These are phyloP conservation scores for Bacidia gigantensis DNA, from an alignment of 495 filamentous ascomycete species.

Conservation along the genomic window DNA sequence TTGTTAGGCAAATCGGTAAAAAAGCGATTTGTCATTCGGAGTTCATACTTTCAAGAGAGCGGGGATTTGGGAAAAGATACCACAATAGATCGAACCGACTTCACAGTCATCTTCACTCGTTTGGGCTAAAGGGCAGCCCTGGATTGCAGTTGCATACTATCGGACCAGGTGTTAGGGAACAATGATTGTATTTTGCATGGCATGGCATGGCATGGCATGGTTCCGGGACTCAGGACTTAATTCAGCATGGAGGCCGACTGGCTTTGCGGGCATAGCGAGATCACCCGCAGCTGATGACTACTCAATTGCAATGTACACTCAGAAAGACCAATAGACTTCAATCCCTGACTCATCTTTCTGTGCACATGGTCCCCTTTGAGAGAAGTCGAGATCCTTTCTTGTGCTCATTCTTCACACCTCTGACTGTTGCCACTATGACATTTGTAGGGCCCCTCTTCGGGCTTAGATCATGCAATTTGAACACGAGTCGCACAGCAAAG, in stretches of 20 bases:
- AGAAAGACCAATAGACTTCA: background rate
- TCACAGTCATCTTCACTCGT: conserved; percentile 14
- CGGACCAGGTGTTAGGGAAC: background rate
- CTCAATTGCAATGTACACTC: background rate
- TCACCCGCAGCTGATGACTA: background rate
- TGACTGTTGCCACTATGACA: too few species aligned
- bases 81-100: conserved; percentile 19
- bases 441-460: too few species aligned
- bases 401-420: background rate
- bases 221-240: background rate
- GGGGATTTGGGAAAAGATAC: conserved; percentile 17
- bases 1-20: background rate
- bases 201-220: background rate
- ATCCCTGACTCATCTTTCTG: background rate
- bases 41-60: conserved; percentile 10
- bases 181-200: background rate
- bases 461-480: too few species aligned
- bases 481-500: too few species aligned
- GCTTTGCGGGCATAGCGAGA: background rate
- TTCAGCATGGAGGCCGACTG: background rate
- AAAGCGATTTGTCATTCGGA: conserved; percentile 9
- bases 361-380: too few species aligned
- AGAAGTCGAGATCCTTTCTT: too few species aligned
- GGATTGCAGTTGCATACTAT: background rate
- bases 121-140: background rate